Base-by-base conservation (phyloP, 139 green algal genomes). In the Tetratostichococcus sp. region DNA sequence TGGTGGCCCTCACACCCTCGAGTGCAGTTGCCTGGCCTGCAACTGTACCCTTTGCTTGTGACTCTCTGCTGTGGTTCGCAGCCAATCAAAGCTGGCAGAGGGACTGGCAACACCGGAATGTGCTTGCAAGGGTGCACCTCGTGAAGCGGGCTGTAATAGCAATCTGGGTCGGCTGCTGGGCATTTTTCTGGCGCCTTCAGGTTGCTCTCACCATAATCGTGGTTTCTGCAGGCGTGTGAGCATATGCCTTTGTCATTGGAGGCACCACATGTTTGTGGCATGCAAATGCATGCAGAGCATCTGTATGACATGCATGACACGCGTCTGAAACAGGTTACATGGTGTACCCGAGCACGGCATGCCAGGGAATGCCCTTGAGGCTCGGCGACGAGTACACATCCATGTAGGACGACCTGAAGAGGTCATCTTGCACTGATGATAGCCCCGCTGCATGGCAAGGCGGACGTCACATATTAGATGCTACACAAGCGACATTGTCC, bases 261-360 rank as follows among this genome's bases (percentile, higher is more conserved):
- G 17, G 14, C 33, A n/a, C 16, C 26, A 30, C 62, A 77, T n/a
- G 25, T 30, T n/a, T n/a, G n/a, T n/a, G n/a, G n/a, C n/a, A n/a
- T n/a, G n/a, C n/a, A n/a, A n/a, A n/a, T n/a, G n/a, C n/a, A n/a
- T n/a, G n/a, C n/a, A n/a, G n/a, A n/a, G n/a, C n/a, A n/a, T n/a
- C n/a, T n/a, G n/a, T n/a, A n/a, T n/a, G n/a, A 28, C 35, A 66
- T 26, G 43, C 26, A 14, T 43, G 42, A 35, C 33, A 71, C 28
- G 33, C 65, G 22, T 77, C 33, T 17, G 35, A 35, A 28, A 23
- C 30, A 57, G 33, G 23, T 5, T 28, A 65, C 16, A 59, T 30
- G 50, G 86, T 85, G 68, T 93, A 93, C 34, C 89, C 89, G 35
- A 93, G 71, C 25, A 91, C 84, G 0, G 81, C 82, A 73, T 91